Base-by-base conservation (phyloP, 1,284 basidiomycete genomes). In the Pseudozyma flocculosa region DNA sequence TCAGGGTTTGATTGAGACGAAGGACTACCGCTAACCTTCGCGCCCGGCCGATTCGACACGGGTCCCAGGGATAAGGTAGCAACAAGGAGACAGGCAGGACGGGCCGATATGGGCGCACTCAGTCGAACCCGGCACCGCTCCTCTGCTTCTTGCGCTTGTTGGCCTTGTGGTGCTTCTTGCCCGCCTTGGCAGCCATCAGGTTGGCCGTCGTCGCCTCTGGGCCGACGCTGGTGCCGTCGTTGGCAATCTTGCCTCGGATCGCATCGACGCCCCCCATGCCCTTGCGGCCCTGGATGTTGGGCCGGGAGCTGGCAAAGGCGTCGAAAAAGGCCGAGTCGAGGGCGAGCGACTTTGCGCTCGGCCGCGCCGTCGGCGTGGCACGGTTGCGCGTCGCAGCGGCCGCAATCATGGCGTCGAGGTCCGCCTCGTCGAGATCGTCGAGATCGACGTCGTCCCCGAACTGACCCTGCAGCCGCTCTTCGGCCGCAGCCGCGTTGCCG, bases 101-200 rank as follows among this genome's bases (percentile, higher is more conserved):
- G n/a, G n/a, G n/a, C n/a, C n/a, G n/a, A n/a, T n/a, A n/a, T n/a
- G n/a, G n/a, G n/a, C n/a, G n/a, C 10, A 18, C 3, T 32, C 38
- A 67, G 32, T 67, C 64, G 39, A 67, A 61, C 3, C 65, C 68
- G n/a, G 65, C 68, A n/a, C 70, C 72, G 17, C 61, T 66, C 21
- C 71, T 47, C 48, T 73, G 66, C 60, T 73, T 73, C 48, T 62
- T 58, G 22, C 72, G 52, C 82, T 83, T 90, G 86, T 80, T 84
- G 72, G 87, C 88, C 81, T 93, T 97, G 82, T 90, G 89, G 71
- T 89, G 87, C 78, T 92, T 93, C 82, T 95, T 96, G 19, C 85
- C 84, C 10, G 78, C 75, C 55, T 36, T 32, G 11, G 32, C 36
- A 34, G 45, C 32, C 7, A 34, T 78, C 49, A 79, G 82, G 40